phyloP scores from a whole-genome alignment of 345 rosid genomes.

The Eucalyptus cloeziana region DNA sequence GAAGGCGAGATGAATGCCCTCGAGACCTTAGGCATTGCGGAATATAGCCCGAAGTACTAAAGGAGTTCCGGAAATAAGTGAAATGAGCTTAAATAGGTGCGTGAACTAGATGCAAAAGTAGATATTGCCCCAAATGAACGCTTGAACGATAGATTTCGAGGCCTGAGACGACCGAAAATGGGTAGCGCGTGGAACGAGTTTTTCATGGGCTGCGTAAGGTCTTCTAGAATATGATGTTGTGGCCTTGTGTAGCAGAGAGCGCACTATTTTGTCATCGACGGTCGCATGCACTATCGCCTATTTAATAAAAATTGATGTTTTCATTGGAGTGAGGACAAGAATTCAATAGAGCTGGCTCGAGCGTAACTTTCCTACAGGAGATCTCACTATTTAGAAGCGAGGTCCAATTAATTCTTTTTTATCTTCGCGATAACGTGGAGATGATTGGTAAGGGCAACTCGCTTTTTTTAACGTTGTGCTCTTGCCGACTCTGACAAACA shows the following conservation, averaged over 20 bases:
- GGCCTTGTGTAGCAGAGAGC: neutral
- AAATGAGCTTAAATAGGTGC: neutral
- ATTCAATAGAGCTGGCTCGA: neutral
- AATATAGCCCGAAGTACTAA: neutral
- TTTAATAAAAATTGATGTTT: neutral
- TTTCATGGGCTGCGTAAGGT: neutral
- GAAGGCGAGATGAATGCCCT: neutral
- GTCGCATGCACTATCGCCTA: no score
- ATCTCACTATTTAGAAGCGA: neutral
- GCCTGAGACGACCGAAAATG: neutral
- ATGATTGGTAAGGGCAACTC: neutral
- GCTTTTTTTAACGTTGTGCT: neutral
- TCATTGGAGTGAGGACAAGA: neutral
- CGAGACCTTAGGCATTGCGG: neutral
- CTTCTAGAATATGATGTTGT: neutral
- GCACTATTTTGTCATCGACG: neutral
- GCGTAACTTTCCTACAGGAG: neutral
- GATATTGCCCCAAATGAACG: neutral
- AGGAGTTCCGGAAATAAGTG: neutral
- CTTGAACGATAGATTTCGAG: neutral
- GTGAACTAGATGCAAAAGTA: no score
- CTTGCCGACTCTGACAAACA: neutral
- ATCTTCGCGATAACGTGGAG: neutral
- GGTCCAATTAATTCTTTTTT: neutral
- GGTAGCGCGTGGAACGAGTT: neutral